A percentile compares a stretch with the other conserved stretches of the same genome.
Evolutionary conservation across 225 moss, liverwort and hornwort species (phyloP).

Genomic region (Bryum argenteum): DNA sequence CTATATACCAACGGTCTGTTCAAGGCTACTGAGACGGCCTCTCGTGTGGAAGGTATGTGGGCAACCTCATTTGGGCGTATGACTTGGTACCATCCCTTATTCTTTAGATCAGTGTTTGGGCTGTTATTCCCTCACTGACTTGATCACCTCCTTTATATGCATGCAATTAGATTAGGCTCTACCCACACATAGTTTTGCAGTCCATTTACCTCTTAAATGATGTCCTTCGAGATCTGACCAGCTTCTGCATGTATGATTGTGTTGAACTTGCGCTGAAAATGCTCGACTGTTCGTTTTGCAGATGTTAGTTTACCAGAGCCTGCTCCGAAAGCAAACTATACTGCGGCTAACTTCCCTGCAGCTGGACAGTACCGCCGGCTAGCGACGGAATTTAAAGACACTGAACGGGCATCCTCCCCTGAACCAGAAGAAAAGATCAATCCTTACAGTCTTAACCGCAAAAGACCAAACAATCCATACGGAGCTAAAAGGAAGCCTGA

Average conservation of each 20-base stretch:
- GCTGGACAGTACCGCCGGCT: constrained; percentile 47
- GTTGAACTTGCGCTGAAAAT: constrained; percentile 22
- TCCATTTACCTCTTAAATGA: constrained; percentile 22
- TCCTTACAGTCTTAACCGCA: constrained; percentile 49
- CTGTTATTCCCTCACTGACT: constrained; percentile 7
- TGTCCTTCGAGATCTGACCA: constrained; percentile 23
- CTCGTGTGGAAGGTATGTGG: constrained; percentile 44
- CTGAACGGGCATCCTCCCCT: constrained; percentile 55
- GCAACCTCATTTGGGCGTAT: constrained; percentile 23
- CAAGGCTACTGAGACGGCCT: constrained; percentile 41
- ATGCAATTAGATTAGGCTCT: constrained; percentile 14
- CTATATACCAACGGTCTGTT: constrained; percentile 53
- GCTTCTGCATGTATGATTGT: constrained; percentile 18
- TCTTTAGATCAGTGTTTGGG: constrained; percentile 13
- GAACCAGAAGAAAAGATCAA: constrained; percentile 64
- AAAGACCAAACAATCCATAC: constrained; percentile 50
- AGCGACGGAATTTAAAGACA: constrained; percentile 51
- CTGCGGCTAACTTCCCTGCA: constrained; percentile 30
- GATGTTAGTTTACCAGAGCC: constrained; percentile 43
- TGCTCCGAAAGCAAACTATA: constrained; percentile 38
- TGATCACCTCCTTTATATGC: constrained; percentile 21
- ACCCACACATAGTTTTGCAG: constrained; percentile 8
- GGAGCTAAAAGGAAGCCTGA: constrained; percentile 51
- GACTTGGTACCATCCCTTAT: background rate
- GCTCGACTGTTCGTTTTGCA: constrained; percentile 25